These are phyloP conservation scores for Syncephalis plumigaleata DNA, from an alignment of 371 early-diverging fungal species.

Conservation along the genomic window DNA sequence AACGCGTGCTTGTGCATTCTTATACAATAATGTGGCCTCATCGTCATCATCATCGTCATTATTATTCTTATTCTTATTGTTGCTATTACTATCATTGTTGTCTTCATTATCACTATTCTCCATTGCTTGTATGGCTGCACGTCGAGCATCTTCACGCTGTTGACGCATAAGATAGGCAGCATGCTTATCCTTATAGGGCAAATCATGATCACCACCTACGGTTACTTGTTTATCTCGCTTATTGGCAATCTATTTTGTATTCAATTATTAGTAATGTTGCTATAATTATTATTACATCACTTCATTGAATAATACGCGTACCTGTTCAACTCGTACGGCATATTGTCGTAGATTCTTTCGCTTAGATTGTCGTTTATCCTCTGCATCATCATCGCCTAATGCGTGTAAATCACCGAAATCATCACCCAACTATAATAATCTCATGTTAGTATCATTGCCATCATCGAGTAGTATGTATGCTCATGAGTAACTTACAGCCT, in stretches of 20 bases:
- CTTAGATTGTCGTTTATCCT: slow-evolving; percentile 56
- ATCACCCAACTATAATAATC: slow-evolving; percentile 16
- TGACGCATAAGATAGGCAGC: slow-evolving; percentile 6
- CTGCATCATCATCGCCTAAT: slow-evolving; percentile 52
- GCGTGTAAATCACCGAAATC: slow-evolving; percentile 63
- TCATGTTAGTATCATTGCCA: slow-evolving; percentile 3
- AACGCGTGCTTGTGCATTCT: slow-evolving; percentile 14
- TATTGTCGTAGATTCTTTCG: slow-evolving; percentile 53
- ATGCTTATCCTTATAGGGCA: slow-evolving; percentile 38
- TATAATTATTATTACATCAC: no score
- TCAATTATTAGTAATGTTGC: no score
- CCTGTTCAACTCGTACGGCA: slow-evolving; percentile 15
- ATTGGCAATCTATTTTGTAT: slow-evolving; percentile 2
- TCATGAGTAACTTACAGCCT: slow-evolving; percentile 7
- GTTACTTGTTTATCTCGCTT: slow-evolving; percentile 24
- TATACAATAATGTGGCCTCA: slow-evolving; percentile 21
- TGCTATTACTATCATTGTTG: slow-evolving; percentile 9
- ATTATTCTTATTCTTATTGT: slow-evolving; percentile 14
- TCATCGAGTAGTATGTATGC: no score
- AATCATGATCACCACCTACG: slow-evolving; percentile 51
- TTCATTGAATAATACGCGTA: slow-evolving; percentile 48
- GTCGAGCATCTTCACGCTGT: no score
- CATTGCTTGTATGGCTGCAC: no score
- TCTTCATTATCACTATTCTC: slow-evolving; percentile 2
- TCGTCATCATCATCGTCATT: slow-evolving; percentile 35